These are phyloP conservation scores for Bombardia bombarda DNA, from an alignment of 495 filamentous ascomycete species.

Conservation along the genomic window DNA sequence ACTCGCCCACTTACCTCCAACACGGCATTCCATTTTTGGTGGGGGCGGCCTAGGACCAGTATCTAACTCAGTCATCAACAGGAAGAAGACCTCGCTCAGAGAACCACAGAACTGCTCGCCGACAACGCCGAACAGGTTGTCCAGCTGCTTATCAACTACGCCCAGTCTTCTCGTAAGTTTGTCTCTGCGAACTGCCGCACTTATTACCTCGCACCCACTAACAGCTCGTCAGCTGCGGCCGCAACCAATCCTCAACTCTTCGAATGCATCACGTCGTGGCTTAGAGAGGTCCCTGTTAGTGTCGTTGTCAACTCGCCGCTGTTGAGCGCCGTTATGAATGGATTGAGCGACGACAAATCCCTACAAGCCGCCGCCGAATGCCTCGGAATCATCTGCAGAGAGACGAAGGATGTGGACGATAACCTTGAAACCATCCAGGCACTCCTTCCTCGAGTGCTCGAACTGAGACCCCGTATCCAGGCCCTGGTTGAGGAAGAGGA, in stretches of 20 bases:
- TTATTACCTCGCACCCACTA: background rate
- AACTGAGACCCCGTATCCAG: slow-evolving; percentile 69
- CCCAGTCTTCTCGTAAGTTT: slow-evolving; percentile 76
- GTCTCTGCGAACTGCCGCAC: background rate
- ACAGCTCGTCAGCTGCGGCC: slow-evolving; percentile 42
- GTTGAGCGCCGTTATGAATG: slow-evolving; percentile 70
- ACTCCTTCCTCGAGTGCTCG: slow-evolving; percentile 77
- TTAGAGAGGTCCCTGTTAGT: slow-evolving; percentile 78
- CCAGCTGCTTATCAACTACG: slow-evolving; percentile 75
- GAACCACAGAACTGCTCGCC: slow-evolving; percentile 81
- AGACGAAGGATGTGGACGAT: slow-evolving; percentile 90
- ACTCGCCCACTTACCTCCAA: slow-evolving; percentile 31
- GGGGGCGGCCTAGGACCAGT: slow-evolving; percentile 37
- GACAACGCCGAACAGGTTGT: slow-evolving; percentile 86
- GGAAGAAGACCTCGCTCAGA: slow-evolving; percentile 82
- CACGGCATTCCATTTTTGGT: slow-evolving; percentile 28
- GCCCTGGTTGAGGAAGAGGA: slow-evolving; percentile 73
- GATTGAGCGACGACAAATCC: slow-evolving; percentile 63
- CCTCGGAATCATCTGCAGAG: slow-evolving; percentile 79
- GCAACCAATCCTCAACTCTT: slow-evolving; percentile 84
- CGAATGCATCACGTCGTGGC: slow-evolving; percentile 93
- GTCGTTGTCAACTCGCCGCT: slow-evolving; percentile 81
- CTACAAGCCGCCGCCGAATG: slow-evolving; percentile 92
- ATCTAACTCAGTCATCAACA: slow-evolving; percentile 51
- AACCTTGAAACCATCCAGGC: slow-evolving; percentile 70